Percentiles rank a stretch among this genome's conserved stretches.
Conservation (phyloP, 2,329 filamentous ascomycete species). For the Periconia sp. region DNA sequence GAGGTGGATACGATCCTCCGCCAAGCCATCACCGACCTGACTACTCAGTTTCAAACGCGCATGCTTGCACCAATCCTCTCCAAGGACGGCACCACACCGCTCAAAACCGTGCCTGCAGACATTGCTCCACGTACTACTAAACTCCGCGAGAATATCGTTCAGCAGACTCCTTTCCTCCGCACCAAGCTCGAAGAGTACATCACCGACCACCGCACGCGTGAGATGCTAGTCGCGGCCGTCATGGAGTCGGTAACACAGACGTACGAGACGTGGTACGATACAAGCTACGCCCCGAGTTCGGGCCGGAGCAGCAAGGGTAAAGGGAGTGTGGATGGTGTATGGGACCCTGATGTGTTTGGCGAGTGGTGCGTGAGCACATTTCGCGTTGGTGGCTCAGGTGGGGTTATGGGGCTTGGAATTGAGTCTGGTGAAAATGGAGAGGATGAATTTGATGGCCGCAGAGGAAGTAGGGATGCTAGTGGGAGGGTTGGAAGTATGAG, state of each 20-base stretch:
- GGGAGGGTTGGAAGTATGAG: conserved; percentile 7
- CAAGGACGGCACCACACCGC: conserved; percentile 17
- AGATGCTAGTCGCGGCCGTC: conserved; percentile 67
- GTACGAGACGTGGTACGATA: conserved; percentile 67
- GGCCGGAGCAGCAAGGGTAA: conserved; percentile 54
- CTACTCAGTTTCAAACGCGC: conserved; percentile 57
- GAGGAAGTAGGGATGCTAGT: conserved; percentile 25
- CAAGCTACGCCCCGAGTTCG: conserved; percentile 42
- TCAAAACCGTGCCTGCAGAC: conserved; percentile 27
- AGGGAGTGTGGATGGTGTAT: conserved; percentile 62
- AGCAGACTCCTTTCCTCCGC: conserved; percentile 59
- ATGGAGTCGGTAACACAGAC: conserved; percentile 63
- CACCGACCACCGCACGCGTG: conserved; percentile 64
- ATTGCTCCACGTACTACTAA: conserved; percentile 41
- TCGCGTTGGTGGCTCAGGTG: conserved; percentile 51
- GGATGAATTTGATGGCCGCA: conserved; percentile 3
- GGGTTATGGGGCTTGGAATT: conserved; percentile 26
- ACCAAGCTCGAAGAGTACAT: conserved; percentile 63
- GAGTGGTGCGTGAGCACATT: conserved; percentile 65
- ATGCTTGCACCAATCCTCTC: conserved; percentile 55
- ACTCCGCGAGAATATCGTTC: conserved; percentile 58
- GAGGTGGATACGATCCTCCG: conserved; percentile 65
- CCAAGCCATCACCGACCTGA: conserved; percentile 67
- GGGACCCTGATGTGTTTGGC: conserved; percentile 65
- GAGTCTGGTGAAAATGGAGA: conserved; percentile 7